These are phyloP conservation scores for Fragosphaeria purpurea DNA, from an alignment of 2,329 filamentous ascomycete genomes.

Conservation along the genomic window DNA sequence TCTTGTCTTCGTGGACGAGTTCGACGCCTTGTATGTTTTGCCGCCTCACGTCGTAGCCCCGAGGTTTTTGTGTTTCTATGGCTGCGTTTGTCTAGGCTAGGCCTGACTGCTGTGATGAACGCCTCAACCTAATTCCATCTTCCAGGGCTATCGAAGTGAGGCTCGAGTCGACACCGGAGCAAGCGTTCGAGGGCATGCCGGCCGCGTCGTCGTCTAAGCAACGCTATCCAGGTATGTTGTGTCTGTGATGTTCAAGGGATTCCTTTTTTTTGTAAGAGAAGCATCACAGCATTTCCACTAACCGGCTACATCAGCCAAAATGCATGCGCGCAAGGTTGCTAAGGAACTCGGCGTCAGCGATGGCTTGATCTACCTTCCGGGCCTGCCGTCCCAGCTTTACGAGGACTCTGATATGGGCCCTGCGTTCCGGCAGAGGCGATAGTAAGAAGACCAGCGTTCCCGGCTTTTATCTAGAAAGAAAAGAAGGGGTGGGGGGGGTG, in stretches of 20 bases:
- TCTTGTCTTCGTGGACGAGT: constrained; percentile 40
- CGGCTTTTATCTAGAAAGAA: no score
- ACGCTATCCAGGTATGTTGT: no score
- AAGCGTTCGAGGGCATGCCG: neutral
- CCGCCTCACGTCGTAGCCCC: no score
- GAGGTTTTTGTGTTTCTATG: neutral
- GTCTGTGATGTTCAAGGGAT: no score
- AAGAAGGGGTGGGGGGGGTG: no score
- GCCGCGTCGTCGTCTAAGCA: no score
- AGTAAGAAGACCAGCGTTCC: constrained; percentile 30
- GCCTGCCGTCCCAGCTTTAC: constrained; percentile 38
- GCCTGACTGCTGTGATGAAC: no score
- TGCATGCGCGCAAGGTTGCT: constrained; percentile 47
- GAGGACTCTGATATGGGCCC: constrained; percentile 50
- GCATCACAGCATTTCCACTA: no score
- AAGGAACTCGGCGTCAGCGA: constrained; percentile 36
- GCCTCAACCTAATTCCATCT: no score
- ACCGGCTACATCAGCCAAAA: constrained; percentile 32
- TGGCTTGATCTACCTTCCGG: constrained; percentile 47
- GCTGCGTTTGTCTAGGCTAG: neutral
- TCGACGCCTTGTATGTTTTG: constrained; percentile 39
- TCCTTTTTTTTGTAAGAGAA: no score
- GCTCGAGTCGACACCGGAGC: constrained; percentile 9
- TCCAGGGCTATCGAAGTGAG: constrained; percentile 31
- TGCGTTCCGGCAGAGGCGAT: constrained; percentile 46